Percentiles rank a stretch among this genome's conserved stretches.
phyloP scores from a whole-genome alignment of 31 red algal species.

The Odonthalia washingtoniensis region DNA sequence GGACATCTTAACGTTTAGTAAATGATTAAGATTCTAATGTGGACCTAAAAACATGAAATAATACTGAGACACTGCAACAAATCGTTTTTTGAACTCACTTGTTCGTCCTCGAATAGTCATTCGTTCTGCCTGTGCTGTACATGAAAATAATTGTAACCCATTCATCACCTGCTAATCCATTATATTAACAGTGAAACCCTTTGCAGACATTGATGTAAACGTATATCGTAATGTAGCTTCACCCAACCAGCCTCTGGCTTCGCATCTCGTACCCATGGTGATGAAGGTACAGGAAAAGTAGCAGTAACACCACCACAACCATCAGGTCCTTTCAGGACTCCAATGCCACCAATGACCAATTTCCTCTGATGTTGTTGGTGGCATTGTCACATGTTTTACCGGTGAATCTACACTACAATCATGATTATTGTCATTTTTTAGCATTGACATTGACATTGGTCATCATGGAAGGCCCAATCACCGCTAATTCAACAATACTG shows the following conservation, averaged over 20 bases:
- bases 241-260: slow-evolving; percentile 80
- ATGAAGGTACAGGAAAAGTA: too few relatives aligned
- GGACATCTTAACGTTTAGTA: slow-evolving; percentile 81
- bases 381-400: too few relatives aligned
- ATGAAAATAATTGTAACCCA: slow-evolving; percentile 88
- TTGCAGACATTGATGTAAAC: slow-evolving; percentile 70
- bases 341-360: too few relatives aligned
- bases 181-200: slow-evolving; percentile 81
- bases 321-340: too few relatives aligned
- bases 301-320: too few relatives aligned
- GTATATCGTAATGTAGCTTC: slow-evolving; percentile 55
- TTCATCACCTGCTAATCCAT: slow-evolving; percentile 73
- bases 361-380: too few relatives aligned
- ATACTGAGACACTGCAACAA: slow-evolving; percentile 77
- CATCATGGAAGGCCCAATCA: too few relatives aligned
- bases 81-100: slow-evolving; percentile 81
- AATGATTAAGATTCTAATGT: slow-evolving; percentile 66
- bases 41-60: slow-evolving; percentile 83
- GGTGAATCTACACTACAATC: too few relatives aligned
- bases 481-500: too few relatives aligned
- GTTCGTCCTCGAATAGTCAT: slow-evolving; percentile 37
- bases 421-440: too few relatives aligned
- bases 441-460: too few relatives aligned
- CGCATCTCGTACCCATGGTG: slow-evolving; percentile 84
- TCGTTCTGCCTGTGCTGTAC: slow-evolving; percentile 72